phyloP scores from a whole-genome alignment of 495 filamentous ascomycete genomes.

The Extremus antarcticus region DNA sequence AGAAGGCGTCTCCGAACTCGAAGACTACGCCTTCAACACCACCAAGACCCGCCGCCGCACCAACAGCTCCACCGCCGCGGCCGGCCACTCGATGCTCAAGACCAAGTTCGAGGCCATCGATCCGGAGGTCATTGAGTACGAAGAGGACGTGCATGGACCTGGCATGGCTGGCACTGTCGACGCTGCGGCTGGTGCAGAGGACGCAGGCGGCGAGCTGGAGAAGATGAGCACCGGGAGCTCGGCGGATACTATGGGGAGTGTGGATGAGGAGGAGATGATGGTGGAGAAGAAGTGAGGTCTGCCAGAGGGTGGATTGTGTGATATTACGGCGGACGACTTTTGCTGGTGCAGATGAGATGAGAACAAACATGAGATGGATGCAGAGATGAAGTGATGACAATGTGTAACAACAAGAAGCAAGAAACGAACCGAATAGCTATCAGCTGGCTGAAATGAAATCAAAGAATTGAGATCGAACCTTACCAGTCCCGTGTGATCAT shows the following conservation, averaged over 20 bases:
- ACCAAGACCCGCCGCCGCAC: conserved; percentile 82
- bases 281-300: conserved; percentile 6
- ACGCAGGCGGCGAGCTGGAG: conserved; percentile 26
- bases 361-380: too few species aligned
- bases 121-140: conserved; percentile 63
- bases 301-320: background rate
- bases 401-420: background rate
- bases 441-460: background rate
- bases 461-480: background rate
- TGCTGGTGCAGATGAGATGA: background rate
- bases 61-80: conserved; percentile 66
- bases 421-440: background rate
- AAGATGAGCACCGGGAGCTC: conserved; percentile 28
- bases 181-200: too few species aligned
- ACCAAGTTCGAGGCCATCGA: conserved; percentile 86
- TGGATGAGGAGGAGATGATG: conserved; percentile 28
- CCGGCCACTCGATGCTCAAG: conserved; percentile 53
- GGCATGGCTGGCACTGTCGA: too few species aligned
- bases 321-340: background rate
- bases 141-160: conserved; percentile 65
- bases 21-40: conserved; percentile 70
- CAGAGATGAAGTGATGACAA: background rate
- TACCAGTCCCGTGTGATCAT: background rate
- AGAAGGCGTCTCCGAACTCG: conserved; percentile 61
- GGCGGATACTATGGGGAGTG: conserved; percentile 17